Base-by-base conservation (phyloP, 2,329 filamentous ascomycete species). In the Fusarium illudens region DNA sequence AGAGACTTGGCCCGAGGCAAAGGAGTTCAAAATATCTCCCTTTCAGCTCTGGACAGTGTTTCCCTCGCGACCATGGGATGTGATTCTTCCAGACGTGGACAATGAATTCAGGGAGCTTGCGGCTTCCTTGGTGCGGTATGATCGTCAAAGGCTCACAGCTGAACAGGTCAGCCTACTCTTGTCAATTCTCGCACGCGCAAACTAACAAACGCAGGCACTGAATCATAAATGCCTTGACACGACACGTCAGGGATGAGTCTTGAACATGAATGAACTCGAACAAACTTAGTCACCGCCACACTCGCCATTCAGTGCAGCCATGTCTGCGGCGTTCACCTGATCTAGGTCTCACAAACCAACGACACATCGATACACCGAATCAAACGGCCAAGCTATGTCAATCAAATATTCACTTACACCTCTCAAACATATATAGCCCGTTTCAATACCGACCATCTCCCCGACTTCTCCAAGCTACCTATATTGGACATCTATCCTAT, bases 31-130 rank as follows among this genome's bases (percentile, higher is more conserved):
- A 62, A 88, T 89, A 1, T 91, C 92, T 0, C 96, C 97, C 17
- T 99, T 97, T 85, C 92, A 94, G 13, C 96, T 94, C 77, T 99
- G 97, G 80, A 86, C 89, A 37, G 83, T 89, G 13, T 97, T 97
- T 75, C 86, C 89, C 4, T 79, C 83, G 0, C 86, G 86, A 67
- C 66, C 82, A 0, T 97, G 94, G 94, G 83, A 87, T 1, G 85
- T 87, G 1, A 82, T 97, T 17, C 79, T 98, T 39, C 87, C 88
- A 0, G 84, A 82, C 6, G 84, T 88, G 0, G 84, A 88, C 27
- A 78, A 82, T 0, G 80, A 81, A 13, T 90, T 89, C 27, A 84
- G 87, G 61, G 86, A 91, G 65, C 79, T 97, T 32, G 87, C 96
- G 10, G 83, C 82, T 36, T 82, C 81, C 6, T 78, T 97, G 65